These are phyloP conservation scores for Amanita muscaria DNA, from an alignment of 768 basidiomycete genomes.

Conservation along the genomic window DNA sequence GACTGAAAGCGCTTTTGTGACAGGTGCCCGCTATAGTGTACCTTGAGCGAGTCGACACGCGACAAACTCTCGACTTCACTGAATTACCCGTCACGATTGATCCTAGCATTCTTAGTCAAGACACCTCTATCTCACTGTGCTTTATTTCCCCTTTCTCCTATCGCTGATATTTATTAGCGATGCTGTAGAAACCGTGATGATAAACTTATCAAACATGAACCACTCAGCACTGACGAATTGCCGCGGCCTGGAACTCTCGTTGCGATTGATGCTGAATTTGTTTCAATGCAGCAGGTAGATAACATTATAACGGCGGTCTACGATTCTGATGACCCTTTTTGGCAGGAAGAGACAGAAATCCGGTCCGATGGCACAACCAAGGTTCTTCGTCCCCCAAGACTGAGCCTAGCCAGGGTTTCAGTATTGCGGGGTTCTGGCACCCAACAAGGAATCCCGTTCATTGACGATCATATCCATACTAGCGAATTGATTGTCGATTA, in stretches of 20 bases:
- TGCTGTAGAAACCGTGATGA: constrained; percentile 63
- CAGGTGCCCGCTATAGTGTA: constrained; percentile 89
- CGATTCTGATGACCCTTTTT: not conserved
- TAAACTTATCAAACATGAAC: constrained; percentile 67
- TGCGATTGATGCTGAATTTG: constrained; percentile 97
- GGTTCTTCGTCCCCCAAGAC: constrained; percentile 81
- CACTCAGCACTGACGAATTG: constrained; percentile 62
- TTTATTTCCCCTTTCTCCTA: constrained; percentile 17
- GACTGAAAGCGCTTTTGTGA: constrained; percentile 13
- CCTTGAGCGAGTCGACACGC: constrained; percentile 65
- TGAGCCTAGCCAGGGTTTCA: constrained; percentile 91
- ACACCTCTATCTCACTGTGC: constrained; percentile 84
- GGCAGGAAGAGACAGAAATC: constrained; percentile 88
- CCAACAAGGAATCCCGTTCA: constrained; percentile 81
- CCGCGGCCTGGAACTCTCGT: constrained; percentile 82
- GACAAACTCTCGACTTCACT: constrained; percentile 50
- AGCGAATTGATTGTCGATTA: constrained; percentile 95
- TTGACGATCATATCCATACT: constrained; percentile 97
- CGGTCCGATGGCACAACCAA: constrained; percentile 93
- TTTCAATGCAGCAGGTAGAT: constrained; percentile 85
- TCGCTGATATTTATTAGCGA: not conserved
- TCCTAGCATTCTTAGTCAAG: constrained; percentile 66
- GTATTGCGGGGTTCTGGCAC: constrained; percentile 82
- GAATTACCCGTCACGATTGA: constrained; percentile 61
- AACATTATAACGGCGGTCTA: not conserved